Evolutionary conservation across 2,329 filamentous ascomycete species (phyloP).

Genomic region (Cordyceps cateniannulata): DNA sequence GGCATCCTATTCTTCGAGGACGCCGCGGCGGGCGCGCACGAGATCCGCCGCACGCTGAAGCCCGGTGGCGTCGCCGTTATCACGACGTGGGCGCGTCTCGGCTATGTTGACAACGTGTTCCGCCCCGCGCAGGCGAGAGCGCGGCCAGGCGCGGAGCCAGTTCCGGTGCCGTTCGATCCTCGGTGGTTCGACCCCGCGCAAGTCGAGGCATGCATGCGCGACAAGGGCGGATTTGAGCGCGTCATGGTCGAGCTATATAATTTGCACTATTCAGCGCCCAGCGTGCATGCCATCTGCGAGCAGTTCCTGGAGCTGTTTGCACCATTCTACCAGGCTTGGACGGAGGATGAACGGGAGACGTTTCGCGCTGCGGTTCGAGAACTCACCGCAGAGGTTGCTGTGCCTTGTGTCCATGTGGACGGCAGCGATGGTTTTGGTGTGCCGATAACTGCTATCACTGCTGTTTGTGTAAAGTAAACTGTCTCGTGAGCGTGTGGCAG

Average conservation of each 20-base stretch:
- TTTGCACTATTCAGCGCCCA: neutral
- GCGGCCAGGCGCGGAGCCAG: conserved; percentile 12
- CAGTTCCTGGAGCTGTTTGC: neutral
- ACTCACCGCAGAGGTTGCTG: neutral
- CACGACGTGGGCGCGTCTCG: conserved; percentile 22
- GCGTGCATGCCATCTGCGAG: neutral
- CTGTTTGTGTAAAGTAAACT: neutral
- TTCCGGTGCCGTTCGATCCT: conserved; percentile 14
- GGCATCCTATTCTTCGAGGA: conserved; percentile 30
- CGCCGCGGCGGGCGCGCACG: conserved; percentile 25
- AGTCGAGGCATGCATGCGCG: neutral
- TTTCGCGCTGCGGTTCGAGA: neutral
- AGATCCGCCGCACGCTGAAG: conserved; percentile 31
- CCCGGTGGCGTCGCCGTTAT: conserved; percentile 30
- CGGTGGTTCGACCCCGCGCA: conserved; percentile 12
- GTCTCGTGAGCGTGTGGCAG: no score
- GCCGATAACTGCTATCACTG: neutral
- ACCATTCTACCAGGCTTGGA: neutral
- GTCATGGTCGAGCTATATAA: neutral
- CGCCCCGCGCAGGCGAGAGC: conserved; percentile 12
- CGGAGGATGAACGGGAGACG: neutral
- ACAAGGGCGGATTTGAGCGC: conserved; percentile 9
- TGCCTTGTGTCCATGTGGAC: neutral
- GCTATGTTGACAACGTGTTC: conserved; percentile 15
- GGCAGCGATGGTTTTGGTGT: neutral